Conservation (phyloP, 2,329 filamentous ascomycete species). For the Arachnomyces sp. region DNA sequence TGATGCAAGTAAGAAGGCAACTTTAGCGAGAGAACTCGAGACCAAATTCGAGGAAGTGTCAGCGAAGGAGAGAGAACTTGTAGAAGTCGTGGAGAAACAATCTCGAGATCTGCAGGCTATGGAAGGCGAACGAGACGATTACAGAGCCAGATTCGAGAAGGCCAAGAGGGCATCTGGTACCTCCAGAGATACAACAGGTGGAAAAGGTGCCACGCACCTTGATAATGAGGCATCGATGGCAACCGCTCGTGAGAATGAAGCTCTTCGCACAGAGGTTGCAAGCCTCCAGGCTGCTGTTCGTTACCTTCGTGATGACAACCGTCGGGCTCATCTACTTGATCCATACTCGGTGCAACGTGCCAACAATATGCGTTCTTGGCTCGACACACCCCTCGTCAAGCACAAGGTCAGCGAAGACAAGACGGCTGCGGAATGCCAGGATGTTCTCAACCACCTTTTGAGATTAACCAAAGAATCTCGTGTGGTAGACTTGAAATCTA, state of each 20-base stretch:
- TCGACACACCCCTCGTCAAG: constrained; percentile 32
- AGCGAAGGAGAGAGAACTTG: constrained; percentile 24
- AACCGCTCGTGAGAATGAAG: constrained; percentile 36
- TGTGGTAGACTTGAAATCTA: constrained; percentile 32
- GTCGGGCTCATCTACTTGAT: constrained; percentile 31
- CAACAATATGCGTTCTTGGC: constrained; percentile 35
- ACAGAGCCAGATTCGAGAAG: constrained; percentile 34
- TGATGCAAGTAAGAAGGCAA: constrained; percentile 70
- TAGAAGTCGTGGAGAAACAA: constrained; percentile 26
- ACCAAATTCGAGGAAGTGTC: constrained; percentile 33
- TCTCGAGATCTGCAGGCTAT: constrained; percentile 29
- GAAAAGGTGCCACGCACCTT: constrained; percentile 26
- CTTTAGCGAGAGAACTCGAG: constrained; percentile 37
- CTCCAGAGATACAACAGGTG: constrained; percentile 25
- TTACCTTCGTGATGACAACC: constrained; percentile 38
- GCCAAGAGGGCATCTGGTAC: constrained; percentile 35
- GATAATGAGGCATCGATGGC: constrained; percentile 29
- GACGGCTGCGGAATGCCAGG: constrained; percentile 31
- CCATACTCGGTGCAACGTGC: constrained; percentile 35
- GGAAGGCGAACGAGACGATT: constrained; percentile 34
- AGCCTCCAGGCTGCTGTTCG: constrained; percentile 39
- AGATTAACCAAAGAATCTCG: constrained; percentile 35
- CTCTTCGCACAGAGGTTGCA: constrained; percentile 34
- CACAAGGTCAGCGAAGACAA: constrained; percentile 22
- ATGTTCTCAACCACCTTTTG: constrained; percentile 35